Conservation (phyloP, 345 rosid genomes). For the Heritiera littoralis region DNA sequence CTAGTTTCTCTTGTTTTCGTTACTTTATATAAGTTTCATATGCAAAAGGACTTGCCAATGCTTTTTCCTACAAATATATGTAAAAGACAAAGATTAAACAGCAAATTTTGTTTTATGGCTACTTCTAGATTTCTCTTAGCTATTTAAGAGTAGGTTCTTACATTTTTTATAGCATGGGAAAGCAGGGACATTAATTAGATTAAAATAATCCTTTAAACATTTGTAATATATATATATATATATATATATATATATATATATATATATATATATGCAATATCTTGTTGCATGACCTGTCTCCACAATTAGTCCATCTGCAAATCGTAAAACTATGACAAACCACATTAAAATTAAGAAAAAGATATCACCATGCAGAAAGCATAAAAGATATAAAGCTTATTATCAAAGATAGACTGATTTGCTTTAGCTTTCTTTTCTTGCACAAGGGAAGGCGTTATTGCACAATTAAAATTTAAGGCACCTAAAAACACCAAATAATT, state of each 20-base stretch:
- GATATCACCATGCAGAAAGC: neutral
- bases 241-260: conserved; percentile 13
- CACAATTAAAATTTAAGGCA: conserved; percentile 49
- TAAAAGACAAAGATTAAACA: no score
- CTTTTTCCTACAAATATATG: no score
- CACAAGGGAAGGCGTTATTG: conserved; percentile 46
- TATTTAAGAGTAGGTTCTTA: conserved; percentile 33
- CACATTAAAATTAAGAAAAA: neutral
- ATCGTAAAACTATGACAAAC: conserved; percentile 32
- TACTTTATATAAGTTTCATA: no score
- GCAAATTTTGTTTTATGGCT: neutral
- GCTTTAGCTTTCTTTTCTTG: conserved; percentile 37
- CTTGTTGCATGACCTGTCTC: conserved; percentile 74
- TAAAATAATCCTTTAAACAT: conserved; percentile 59
- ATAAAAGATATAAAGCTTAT: conserved; percentile 36
- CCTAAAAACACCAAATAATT: conserved; percentile 36
- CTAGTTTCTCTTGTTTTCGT: no score
- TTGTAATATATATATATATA: conserved; percentile 39
- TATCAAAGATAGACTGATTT: conserved; percentile 46
- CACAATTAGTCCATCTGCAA: conserved; percentile 72
- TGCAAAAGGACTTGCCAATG: no score
- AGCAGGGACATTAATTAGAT: conserved; percentile 61
- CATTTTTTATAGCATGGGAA: conserved; percentile 76
- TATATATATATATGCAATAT: conserved; percentile 40
- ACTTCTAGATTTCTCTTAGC: neutral